A percentile compares a stretch with the other conserved stretches of the same genome.
phyloP scores from a whole-genome alignment of 2,329 filamentous ascomycete genomes.

The Cytospora paraplurivora region DNA sequence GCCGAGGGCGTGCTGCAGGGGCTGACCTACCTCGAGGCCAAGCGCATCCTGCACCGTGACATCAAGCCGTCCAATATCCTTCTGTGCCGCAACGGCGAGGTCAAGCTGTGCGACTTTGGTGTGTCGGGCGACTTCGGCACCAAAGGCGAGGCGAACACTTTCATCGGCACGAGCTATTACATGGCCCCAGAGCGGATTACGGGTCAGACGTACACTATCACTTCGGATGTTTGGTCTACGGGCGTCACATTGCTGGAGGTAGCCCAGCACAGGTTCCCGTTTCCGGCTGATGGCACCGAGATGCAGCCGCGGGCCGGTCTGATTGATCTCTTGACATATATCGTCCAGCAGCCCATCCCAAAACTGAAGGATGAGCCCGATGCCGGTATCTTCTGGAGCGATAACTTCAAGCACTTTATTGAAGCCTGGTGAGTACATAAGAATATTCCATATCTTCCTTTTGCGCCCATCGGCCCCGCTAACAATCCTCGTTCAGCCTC shows the following conservation, averaged over 20 bases:
- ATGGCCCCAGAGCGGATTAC: slow-evolving; percentile 99
- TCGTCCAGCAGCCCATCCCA: slow-evolving; percentile 92
- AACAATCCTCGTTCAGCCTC: slow-evolving; percentile 58
- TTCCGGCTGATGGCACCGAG: slow-evolving; percentile 93
- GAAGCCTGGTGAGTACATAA: slow-evolving; percentile 86
- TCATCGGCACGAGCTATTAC: slow-evolving; percentile 98
- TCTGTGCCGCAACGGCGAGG: slow-evolving; percentile 85
- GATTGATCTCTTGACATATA: slow-evolving; percentile 95
- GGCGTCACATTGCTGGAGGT: slow-evolving; percentile 98
- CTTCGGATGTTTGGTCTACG: slow-evolving; percentile 96
- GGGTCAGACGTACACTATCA: slow-evolving; percentile 97
- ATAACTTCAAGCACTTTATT: slow-evolving; percentile 99
- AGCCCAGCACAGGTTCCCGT: slow-evolving; percentile 97
- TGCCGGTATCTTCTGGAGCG: slow-evolving; percentile 88
- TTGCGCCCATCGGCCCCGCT: slow-evolving; percentile 6
- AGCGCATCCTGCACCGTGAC: slow-evolving; percentile 97
- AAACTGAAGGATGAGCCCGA: slow-evolving; percentile 94
- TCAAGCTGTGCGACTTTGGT: slow-evolving; percentile 98
- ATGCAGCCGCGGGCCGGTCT: slow-evolving; percentile 91
- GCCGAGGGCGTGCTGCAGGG: slow-evolving; percentile 93
- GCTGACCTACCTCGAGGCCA: slow-evolving; percentile 89
- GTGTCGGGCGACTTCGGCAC: slow-evolving; percentile 98
- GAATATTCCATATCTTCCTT: background rate
- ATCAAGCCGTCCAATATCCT: slow-evolving; percentile 99
- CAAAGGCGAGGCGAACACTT: slow-evolving; percentile 97